These are phyloP conservation scores for Blastosporella zonata DNA, from an alignment of 1,284 basidiomycete genomes.

Conservation along the genomic window DNA sequence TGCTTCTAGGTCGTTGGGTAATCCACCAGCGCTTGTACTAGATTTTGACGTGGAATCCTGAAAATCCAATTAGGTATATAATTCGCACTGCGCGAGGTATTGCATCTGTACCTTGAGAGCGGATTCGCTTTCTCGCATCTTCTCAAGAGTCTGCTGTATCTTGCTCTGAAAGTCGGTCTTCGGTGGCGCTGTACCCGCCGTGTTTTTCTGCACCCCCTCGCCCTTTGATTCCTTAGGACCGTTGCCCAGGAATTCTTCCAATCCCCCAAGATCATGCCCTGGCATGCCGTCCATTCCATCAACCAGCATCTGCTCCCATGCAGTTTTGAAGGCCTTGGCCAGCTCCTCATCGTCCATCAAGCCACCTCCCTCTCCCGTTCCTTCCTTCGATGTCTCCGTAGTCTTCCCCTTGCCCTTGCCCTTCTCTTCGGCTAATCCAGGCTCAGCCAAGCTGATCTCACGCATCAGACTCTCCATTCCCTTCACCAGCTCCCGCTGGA, in stretches of 20 bases:
- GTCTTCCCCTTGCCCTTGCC: constrained; percentile 12
- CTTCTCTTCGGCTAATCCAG: constrained; percentile 10
- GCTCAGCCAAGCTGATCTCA: constrained; percentile 43
- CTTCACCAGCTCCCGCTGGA: constrained; percentile 71
- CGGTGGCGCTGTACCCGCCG: constrained; percentile 30
- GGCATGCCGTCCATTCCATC: constrained; percentile 61
- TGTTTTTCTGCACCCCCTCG: constrained; percentile 13
- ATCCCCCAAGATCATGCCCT: constrained; percentile 23
- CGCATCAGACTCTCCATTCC: constrained; percentile 87
- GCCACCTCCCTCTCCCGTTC: constrained; percentile 14
- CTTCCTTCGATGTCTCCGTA: constrained; percentile 1
- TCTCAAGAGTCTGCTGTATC: constrained; percentile 70
- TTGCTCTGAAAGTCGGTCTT: constrained; percentile 65
- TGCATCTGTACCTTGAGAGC: constrained; percentile 37
- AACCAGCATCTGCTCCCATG: constrained; percentile 75
- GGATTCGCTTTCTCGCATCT: constrained; percentile 53
- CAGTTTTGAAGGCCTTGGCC: constrained; percentile 52
- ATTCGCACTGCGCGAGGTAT: not conserved
- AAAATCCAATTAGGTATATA: not conserved
- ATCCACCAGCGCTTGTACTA: constrained; percentile 23
- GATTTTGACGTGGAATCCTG: constrained; percentile 27
- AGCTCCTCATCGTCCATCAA: constrained; percentile 34
- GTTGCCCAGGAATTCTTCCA: constrained; percentile 26
- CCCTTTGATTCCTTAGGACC: constrained; percentile 1
- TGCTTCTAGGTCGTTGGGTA: constrained; percentile 41